These are phyloP conservation scores for Solanum gracilifrons DNA, from an alignment of 257 asterid genomes.

Conservation along the genomic window DNA sequence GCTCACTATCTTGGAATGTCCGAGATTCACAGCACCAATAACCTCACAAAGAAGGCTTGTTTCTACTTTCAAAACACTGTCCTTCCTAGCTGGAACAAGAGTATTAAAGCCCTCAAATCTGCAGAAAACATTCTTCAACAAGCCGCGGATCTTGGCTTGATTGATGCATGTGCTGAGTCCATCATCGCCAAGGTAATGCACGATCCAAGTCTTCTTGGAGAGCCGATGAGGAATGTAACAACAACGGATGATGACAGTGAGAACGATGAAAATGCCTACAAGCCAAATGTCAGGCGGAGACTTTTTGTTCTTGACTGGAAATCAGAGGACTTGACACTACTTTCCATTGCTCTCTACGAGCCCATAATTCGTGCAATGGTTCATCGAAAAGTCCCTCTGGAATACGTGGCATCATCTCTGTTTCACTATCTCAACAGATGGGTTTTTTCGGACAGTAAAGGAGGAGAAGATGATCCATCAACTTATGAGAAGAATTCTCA, in stretches of 20 bases:
- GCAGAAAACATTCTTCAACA: constrained; percentile 43
- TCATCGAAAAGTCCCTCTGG: constrained; percentile 29
- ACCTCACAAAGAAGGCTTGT: constrained; percentile 36
- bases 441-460: constrained; percentile 23
- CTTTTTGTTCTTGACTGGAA: constrained; percentile 45
- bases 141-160: constrained; percentile 36
- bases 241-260: constrained; percentile 21
- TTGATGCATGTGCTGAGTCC: constrained; percentile 43
- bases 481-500: constrained; percentile 7
- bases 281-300: constrained; percentile 44
- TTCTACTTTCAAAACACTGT: constrained; percentile 30
- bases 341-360: constrained; percentile 36
- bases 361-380: constrained; percentile 37
- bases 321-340: constrained; percentile 38
- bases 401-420: constrained; percentile 40
- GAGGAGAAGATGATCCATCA: constrained; percentile 14
- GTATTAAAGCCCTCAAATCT: constrained; percentile 43
- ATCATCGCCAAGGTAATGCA: constrained; percentile 30
- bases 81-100: constrained; percentile 57
- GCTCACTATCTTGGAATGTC: constrained; percentile 77
- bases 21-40: constrained; percentile 40
- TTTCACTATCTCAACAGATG: constrained; percentile 42
- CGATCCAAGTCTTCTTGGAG: constrained; percentile 57
- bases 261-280: constrained; percentile 7
- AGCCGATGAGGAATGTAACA: constrained; percentile 18